Conservation (phyloP, 768 basidiomycete genomes). For the Mycena amicta region DNA sequence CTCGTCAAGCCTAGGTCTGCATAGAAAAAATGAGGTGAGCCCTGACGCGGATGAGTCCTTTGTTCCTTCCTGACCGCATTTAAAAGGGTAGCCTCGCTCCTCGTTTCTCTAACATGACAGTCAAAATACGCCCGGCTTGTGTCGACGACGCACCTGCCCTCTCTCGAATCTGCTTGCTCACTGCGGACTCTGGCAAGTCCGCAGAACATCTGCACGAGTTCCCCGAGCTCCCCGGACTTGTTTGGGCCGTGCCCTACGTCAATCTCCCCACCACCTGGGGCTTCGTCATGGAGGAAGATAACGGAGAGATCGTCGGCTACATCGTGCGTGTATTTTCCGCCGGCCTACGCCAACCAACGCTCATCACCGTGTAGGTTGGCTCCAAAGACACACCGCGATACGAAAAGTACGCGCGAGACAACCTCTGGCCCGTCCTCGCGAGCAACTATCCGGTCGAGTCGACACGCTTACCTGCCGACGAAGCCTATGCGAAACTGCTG, state of each 20-base stretch:
- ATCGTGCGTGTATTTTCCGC: conserved; percentile 26
- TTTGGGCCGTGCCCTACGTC: conserved; percentile 77
- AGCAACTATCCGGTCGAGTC: conserved; percentile 49
- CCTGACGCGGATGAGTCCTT: neutral
- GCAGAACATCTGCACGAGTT: conserved; percentile 64
- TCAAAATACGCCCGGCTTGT: conserved; percentile 59
- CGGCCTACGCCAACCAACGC: neutral
- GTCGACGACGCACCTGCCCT: conserved; percentile 57
- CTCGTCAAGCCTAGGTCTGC: neutral
- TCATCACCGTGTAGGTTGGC: conserved; percentile 38
- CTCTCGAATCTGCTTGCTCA: conserved; percentile 73
- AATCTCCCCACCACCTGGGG: conserved; percentile 66
- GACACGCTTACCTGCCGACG: conserved; percentile 42
- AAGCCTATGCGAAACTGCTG: conserved; percentile 41
- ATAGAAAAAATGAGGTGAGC: too few species aligned
- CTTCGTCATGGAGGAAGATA: conserved; percentile 68
- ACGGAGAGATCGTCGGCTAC: conserved; percentile 66
- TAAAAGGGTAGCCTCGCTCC: neutral
- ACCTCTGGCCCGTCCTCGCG: conserved; percentile 68
- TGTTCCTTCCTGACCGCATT: neutral
- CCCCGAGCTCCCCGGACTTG: conserved; percentile 68
- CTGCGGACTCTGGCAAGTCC: conserved; percentile 68
- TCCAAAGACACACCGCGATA: conserved; percentile 66
- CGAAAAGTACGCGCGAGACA: conserved; percentile 52
- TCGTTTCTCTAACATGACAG: conserved; percentile 32